These are phyloP conservation scores for Fagopyrum homotropicum DNA, from an alignment of 148 eudicot genomes.

Conservation along the genomic window DNA sequence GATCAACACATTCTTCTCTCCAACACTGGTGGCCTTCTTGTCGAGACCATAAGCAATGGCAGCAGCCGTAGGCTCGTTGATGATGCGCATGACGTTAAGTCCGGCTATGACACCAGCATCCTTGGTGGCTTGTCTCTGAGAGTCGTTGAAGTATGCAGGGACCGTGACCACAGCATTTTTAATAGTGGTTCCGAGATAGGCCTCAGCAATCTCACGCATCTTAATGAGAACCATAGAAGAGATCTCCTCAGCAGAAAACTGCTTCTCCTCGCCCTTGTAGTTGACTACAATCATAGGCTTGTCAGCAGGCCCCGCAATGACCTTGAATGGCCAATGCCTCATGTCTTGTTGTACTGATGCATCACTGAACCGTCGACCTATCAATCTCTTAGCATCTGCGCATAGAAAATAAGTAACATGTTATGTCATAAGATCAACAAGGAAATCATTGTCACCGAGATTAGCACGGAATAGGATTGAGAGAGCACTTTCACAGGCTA, in stretches of 20 bases:
- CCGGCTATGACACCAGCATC: background rate
- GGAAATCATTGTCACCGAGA: background rate
- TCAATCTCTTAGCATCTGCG: slow-evolving; percentile 11
- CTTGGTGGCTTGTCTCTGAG: slow-evolving; percentile 5
- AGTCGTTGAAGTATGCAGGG: slow-evolving; percentile 11
- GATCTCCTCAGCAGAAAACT: background rate
- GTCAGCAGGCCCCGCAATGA: background rate
- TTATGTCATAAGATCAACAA: background rate
- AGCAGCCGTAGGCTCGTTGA: slow-evolving; percentile 3
- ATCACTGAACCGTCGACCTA: slow-evolving; percentile 13
- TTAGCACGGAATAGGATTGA: no score
- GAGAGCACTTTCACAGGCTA: no score
- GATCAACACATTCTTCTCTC: slow-evolving; percentile 1
- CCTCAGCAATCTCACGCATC: slow-evolving; percentile 5
- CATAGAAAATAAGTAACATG: background rate
- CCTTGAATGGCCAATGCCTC: slow-evolving; percentile 4
- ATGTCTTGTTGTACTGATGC: slow-evolving; percentile 11
- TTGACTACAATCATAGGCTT: slow-evolving; percentile 5
- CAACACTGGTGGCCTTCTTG: background rate
- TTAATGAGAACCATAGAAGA: slow-evolving; percentile 9
- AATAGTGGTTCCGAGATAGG: background rate
- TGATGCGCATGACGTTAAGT: slow-evolving; percentile 1
- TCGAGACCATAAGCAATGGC: slow-evolving; percentile 10
- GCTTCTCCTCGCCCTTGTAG: background rate
- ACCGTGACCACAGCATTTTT: background rate